Evolutionary conservation across 768 basidiomycete species (phyloP).

Genomic region (Russula compacta): DNA sequence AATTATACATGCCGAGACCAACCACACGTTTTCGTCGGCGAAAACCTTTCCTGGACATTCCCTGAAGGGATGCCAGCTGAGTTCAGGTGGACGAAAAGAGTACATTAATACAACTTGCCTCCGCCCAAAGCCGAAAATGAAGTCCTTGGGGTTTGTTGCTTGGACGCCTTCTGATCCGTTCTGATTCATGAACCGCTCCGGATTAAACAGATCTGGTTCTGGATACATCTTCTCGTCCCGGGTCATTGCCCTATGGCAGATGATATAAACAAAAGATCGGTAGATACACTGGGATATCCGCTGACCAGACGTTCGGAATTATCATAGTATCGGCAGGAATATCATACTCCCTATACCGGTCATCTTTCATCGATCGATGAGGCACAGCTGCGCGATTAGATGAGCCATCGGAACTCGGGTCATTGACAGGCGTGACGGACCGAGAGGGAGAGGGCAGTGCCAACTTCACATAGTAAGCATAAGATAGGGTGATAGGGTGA

Average conservation of each 20-base stretch:
- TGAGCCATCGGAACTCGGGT: not conserved
- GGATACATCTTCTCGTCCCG: constrained; percentile 16
- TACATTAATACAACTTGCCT: constrained; percentile 1
- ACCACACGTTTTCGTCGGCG: constrained; percentile 20
- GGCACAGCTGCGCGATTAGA: constrained; percentile 16
- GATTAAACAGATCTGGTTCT: constrained; percentile 10
- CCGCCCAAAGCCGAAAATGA: constrained; percentile 20
- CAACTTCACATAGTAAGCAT: constrained; percentile 7
- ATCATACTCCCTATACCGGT: constrained; percentile 18
- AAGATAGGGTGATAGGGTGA: not conserved
- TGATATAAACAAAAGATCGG: not conserved
- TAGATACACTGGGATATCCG: not conserved
- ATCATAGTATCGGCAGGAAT: constrained; percentile 18
- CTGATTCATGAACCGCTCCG: constrained; percentile 19
- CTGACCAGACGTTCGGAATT: constrained; percentile 21
- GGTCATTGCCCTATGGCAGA: constrained; percentile 18
- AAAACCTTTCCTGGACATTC: constrained; percentile 19
- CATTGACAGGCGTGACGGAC: constrained; percentile 1
- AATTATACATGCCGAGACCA: constrained; percentile 14
- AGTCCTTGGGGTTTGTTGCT: constrained; percentile 12
- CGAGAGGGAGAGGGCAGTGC: constrained; percentile 18
- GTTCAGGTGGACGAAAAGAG: not conserved
- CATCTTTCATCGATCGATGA: constrained; percentile 19
- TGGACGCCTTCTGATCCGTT: not conserved
- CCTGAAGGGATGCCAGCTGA: not conserved